These are phyloP conservation scores for Penicillium turbatum DNA, from an alignment of 495 filamentous ascomycete genomes.

Conservation along the genomic window DNA sequence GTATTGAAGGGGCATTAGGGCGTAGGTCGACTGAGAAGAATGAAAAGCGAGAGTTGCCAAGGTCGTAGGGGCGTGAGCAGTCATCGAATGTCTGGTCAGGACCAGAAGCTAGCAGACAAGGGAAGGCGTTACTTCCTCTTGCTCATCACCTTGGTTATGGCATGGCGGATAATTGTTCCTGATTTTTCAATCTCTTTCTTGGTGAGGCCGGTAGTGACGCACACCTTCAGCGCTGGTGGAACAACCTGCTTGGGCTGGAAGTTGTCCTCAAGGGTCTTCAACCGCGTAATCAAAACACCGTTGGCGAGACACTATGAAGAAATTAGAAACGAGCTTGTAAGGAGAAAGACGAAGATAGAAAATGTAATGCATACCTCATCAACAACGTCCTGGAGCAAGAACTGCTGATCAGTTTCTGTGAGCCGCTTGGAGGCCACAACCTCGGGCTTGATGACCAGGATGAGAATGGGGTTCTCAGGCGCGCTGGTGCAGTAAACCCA, in stretches of 20 bases:
- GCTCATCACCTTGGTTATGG: slow-evolving; percentile 82
- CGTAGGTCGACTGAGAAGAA: slow-evolving; percentile 15
- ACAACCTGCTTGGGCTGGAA: slow-evolving; percentile 61
- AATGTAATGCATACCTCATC: slow-evolving; percentile 68
- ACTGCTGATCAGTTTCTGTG: slow-evolving; percentile 71
- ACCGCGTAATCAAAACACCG: slow-evolving; percentile 78
- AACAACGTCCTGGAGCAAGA: slow-evolving; percentile 79
- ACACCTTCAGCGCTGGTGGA: slow-evolving; percentile 81
- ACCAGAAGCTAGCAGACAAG: slow-evolving; percentile 5
- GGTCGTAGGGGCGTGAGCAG: slow-evolving; percentile 25
- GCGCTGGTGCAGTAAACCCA: slow-evolving; percentile 83
- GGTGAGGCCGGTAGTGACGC: slow-evolving; percentile 77
- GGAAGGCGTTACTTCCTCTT: slow-evolving; percentile 39
- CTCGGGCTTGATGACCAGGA: slow-evolving; percentile 82
- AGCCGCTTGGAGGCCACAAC: slow-evolving; percentile 67
- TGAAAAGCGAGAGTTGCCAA: slow-evolving; percentile 10
- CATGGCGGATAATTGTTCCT: slow-evolving; percentile 81
- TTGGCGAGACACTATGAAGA: slow-evolving; percentile 63
- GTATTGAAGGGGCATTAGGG: slow-evolving; percentile 24
- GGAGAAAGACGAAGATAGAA: background rate
- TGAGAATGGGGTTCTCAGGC: slow-evolving; percentile 78
- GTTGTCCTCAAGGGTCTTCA: slow-evolving; percentile 70
- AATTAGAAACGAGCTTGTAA: slow-evolving; percentile 13
- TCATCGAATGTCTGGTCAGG: slow-evolving; percentile 15
- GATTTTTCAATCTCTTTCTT: slow-evolving; percentile 96